Evolutionary conservation across 192 early-diverging fungal species (phyloP).

Genomic region (Coemansia sp.): DNA sequence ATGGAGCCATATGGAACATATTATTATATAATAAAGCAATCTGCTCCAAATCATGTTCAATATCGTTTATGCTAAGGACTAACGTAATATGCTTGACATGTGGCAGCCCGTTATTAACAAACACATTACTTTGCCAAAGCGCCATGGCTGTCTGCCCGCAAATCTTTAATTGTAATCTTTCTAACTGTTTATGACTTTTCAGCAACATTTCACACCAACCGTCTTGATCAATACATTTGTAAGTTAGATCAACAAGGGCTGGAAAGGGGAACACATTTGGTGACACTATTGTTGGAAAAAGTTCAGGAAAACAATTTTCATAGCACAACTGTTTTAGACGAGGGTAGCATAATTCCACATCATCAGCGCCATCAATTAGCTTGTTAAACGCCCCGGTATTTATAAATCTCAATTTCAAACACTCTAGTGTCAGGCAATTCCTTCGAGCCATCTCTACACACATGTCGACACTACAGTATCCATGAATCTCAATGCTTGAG

Average conservation of each 20-base stretch:
- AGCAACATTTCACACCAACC: background rate
- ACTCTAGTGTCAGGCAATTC: background rate
- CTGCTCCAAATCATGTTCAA: background rate
- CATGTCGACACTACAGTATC: background rate
- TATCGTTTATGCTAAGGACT: background rate
- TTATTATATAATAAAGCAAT: background rate
- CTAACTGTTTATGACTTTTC: background rate
- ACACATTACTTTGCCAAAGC: background rate
- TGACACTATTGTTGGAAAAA: background rate
- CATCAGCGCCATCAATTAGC: background rate
- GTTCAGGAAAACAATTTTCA: background rate
- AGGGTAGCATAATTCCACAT: background rate
- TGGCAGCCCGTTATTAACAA: constrained; percentile 1
- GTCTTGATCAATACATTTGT: background rate
- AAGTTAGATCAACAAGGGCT: background rate
- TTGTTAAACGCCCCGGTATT: background rate
- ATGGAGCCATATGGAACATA: background rate
- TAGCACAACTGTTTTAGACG: background rate
- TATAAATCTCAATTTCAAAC: background rate
- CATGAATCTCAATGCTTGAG: background rate
- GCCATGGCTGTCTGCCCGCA: background rate
- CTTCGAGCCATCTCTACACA: background rate
- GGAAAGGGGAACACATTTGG: background rate
- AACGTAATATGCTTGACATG: background rate
- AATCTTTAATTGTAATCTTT: background rate